Base-by-base conservation (phyloP, 306 rosid species). In the Prunus padus region DNA sequence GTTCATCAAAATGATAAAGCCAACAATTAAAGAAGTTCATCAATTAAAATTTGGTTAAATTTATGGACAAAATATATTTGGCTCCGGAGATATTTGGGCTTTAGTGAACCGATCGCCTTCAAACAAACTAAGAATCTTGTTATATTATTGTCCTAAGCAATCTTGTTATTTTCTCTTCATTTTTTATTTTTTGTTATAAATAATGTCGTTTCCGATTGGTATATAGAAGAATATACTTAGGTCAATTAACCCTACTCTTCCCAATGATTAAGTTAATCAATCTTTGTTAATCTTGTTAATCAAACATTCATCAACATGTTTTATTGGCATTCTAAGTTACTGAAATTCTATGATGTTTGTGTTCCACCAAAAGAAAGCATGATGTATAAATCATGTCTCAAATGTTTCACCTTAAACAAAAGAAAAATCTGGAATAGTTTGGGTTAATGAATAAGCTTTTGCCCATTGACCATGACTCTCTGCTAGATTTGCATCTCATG, bases 281-380 rank as follows among this genome's bases (percentile, higher is more conserved):
- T 64, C 25, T 33, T 18, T 18, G 9, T 37, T 8, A 64, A 3
- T 10, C 8, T 14, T 33, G 68, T 33, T 33, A 33, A 63, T 33
- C 47, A 64, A 33, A 31, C 40, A 33, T 1, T 33, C 52, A 47
- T 55, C 61, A 55, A 55, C 20, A 3, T 55, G 25, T 55, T 12
- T 2, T 9, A 52, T 55, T 55, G 25, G 61, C 28, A 62, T 28
- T 40, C 44, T 33, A 64, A 14, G 66, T 28, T 61, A 61, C 42
- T 61, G n/a, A 61, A 28, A 61, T 30, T 55, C 16, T 31, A 26
- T 26, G 66, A 61, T 28, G 66, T 61, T 26, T 61, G 44, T 61
- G 66, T 61, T 61, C 15, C 66, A 61, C 44, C 66, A 15, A 61
- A 61, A 20, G 66, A 28, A 61, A 28, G 66, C 42, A 57, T 61